Conservation (phyloP, 345 rosid species). For the Bruguiera gymnorhiza region DNA sequence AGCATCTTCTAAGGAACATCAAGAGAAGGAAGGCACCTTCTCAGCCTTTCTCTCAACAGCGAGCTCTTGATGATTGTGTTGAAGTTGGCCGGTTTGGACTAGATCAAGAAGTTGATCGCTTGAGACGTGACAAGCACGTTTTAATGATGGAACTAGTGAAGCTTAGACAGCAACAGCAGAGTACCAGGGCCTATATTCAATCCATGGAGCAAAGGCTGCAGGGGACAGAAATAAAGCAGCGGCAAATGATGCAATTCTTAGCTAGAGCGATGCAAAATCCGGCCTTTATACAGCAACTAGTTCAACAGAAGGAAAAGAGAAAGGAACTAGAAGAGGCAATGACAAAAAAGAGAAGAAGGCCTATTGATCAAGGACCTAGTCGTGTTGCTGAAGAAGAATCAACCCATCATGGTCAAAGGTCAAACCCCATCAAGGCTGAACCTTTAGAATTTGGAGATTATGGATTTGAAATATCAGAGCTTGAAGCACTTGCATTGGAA, state of each 20-base stretch:
- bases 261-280: slow-evolving; percentile 72
- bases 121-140: slow-evolving; percentile 60
- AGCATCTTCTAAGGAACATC: slow-evolving; percentile 65
- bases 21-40: slow-evolving; percentile 54
- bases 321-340: slow-evolving; percentile 56
- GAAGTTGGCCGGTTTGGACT: slow-evolving; percentile 55
- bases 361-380: slow-evolving; percentile 28
- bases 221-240: slow-evolving; percentile 74
- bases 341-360: slow-evolving; percentile 45
- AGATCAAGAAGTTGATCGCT: slow-evolving; percentile 40
- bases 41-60: slow-evolving; percentile 34
- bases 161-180: slow-evolving; percentile 71
- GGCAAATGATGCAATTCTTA: slow-evolving; percentile 81
- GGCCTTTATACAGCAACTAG: slow-evolving; percentile 50
- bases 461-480: slow-evolving; percentile 54
- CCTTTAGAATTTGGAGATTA: slow-evolving; percentile 40
- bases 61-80: slow-evolving; percentile 41
- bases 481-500: slow-evolving; percentile 81
- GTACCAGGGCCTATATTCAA: slow-evolving; percentile 49
- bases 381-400: slow-evolving; percentile 16
- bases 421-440: slow-evolving; percentile 40
- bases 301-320: slow-evolving; percentile 41
- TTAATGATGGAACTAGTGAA: slow-evolving; percentile 58
- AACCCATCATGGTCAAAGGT: slow-evolving; percentile 6
- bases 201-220: slow-evolving; percentile 65